phyloP scores from a whole-genome alignment of 1,284 basidiomycete species.

The Hypsizygus ulmarius region DNA sequence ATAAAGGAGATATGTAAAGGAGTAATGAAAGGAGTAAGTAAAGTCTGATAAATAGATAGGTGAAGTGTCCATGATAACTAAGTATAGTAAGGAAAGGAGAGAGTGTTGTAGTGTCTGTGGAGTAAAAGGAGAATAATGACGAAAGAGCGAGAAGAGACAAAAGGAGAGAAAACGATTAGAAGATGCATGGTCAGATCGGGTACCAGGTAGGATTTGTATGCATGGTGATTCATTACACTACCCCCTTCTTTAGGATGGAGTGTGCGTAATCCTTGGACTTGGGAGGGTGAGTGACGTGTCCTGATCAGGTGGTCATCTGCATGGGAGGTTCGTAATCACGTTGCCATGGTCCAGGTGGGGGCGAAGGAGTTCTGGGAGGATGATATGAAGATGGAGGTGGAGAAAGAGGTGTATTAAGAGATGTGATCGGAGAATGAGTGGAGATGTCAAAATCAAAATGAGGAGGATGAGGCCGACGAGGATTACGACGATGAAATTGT shows the following conservation, averaged over 20 bases:
- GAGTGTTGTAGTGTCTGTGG: no score
- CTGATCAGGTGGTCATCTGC: slow-evolving; percentile 2
- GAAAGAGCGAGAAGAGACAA: no score
- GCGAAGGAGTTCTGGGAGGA: slow-evolving; percentile 2
- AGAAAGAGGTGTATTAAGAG: not conserved
- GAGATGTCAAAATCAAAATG: not conserved
- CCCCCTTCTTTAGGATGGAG: no score
- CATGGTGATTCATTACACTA: slow-evolving; percentile 10
- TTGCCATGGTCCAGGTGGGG: slow-evolving; percentile 4
- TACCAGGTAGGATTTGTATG: no score
- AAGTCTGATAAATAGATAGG: no score
- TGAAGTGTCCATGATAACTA: no score
- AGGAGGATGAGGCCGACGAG: slow-evolving; percentile 8
- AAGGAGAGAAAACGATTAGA: no score
- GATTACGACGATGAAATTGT: slow-evolving; percentile 27
- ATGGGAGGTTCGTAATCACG: slow-evolving; percentile 7
- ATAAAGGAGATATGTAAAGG: no score
- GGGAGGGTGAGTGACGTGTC: slow-evolving; percentile 8
- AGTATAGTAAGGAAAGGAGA: no score
- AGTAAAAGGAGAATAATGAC: no score
- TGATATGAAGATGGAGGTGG: not conserved
- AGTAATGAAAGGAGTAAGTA: no score
- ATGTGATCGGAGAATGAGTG: not conserved
- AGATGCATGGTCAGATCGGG: no score
- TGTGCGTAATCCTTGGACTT: slow-evolving; percentile 7